Conservation (phyloP, 2,329 filamentous ascomycete species). For the Cryoendolithus antarcticus region DNA sequence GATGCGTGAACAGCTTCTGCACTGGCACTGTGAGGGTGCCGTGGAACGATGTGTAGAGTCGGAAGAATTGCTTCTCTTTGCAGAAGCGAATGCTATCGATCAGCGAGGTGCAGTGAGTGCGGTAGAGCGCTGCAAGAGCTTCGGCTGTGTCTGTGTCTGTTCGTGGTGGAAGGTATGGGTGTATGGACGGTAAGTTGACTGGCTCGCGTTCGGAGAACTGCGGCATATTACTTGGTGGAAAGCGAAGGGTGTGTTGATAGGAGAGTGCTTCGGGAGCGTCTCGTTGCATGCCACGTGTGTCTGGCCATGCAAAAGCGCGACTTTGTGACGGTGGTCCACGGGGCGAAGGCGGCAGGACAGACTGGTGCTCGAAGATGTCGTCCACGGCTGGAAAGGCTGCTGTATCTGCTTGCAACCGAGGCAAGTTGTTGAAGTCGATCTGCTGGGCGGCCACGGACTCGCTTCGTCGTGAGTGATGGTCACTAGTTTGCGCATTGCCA, state of each 20-base stretch:
- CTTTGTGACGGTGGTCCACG: constrained; percentile 31
- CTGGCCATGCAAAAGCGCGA: constrained; percentile 35
- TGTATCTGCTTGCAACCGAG: constrained; percentile 36
- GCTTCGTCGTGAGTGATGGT: constrained; percentile 15
- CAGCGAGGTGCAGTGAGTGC: constrained; percentile 87
- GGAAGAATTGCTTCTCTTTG: constrained; percentile 93
- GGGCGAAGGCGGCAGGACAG: constrained; percentile 17
- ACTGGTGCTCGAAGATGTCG: constrained; percentile 16
- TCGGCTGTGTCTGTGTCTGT: constrained; percentile 81
- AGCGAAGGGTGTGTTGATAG: constrained; percentile 52
- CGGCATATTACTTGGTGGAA: constrained; percentile 46
- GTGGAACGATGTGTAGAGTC: constrained; percentile 87
- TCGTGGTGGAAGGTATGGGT: constrained; percentile 63
- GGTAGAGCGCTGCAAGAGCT: constrained; percentile 75
- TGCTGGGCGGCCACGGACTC: constrained; percentile 20
- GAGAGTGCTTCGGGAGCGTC: constrained; percentile 33
- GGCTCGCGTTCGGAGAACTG: constrained; percentile 52
- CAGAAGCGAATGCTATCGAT: constrained; percentile 93
- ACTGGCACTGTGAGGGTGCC: constrained; percentile 94
- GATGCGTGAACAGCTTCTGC: constrained; percentile 77
- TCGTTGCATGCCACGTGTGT: constrained; percentile 29
- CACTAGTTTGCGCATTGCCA: constrained; percentile 5
- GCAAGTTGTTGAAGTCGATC: constrained; percentile 28
- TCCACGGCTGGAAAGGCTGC: constrained; percentile 32
- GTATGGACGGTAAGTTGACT: constrained; percentile 74